These are phyloP conservation scores for Tetrapisispora fleetii DNA, from an alignment of 805 yeast species.

Conservation along the genomic window DNA sequence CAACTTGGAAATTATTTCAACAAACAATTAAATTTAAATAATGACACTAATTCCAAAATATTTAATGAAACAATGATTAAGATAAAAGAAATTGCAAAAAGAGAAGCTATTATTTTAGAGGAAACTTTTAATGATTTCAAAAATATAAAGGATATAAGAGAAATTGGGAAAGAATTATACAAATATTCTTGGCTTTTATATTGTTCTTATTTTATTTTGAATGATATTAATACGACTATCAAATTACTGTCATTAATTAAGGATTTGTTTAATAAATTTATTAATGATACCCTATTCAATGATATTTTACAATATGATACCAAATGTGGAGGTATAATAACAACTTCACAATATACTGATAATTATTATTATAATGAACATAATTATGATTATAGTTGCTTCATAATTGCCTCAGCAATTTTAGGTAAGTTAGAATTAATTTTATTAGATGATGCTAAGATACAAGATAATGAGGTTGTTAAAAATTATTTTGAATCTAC, in stretches of 20 bases:
- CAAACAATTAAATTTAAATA: background rate
- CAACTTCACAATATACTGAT: constrained; percentile 69
- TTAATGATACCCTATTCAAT: constrained; percentile 51
- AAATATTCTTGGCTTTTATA: constrained; percentile 83
- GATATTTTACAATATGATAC: constrained; percentile 71
- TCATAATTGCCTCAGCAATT: constrained; percentile 60
- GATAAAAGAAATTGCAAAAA: background rate
- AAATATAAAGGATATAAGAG: constrained; percentile 11
- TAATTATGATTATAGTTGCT: constrained; percentile 70
- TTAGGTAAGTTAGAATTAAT: constrained; percentile 45
- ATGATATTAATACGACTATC: constrained; percentile 43
- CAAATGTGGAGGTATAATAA: constrained; percentile 68
- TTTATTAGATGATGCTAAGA: constrained; percentile 27
- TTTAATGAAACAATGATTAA: background rate
- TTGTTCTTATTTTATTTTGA: constrained; percentile 55
- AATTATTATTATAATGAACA: constrained; percentile 66
- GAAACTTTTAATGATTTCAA: constrained; percentile 1
- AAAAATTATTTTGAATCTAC: background rate
- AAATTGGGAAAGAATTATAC: constrained; percentile 68
- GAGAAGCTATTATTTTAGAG: background rate
- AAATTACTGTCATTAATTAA: constrained; percentile 50
- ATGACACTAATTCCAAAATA: background rate
- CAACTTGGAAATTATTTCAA: background rate
- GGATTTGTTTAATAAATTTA: constrained; percentile 58
- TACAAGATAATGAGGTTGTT: constrained; percentile 26